Conservation (phyloP, 306 rosid species). For the Benincasa hispida region DNA sequence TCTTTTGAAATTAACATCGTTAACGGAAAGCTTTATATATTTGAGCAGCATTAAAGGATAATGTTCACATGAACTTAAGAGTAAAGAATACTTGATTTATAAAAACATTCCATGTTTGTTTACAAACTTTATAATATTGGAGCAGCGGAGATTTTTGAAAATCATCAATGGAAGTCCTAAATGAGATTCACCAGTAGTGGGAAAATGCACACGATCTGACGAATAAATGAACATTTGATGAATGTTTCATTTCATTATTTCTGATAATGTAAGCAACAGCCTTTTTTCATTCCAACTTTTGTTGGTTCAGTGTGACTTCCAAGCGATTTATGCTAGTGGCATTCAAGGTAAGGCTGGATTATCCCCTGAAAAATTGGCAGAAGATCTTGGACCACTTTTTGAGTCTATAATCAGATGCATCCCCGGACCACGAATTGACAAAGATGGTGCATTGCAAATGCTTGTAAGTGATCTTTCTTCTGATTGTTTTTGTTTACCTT, state of each 20-base stretch:
- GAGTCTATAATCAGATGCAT: conserved; percentile 94
- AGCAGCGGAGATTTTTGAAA: not conserved
- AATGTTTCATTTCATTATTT: not conserved
- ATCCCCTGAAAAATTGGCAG: conserved; percentile 75
- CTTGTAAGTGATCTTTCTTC: conserved; percentile 51
- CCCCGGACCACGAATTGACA: conserved; percentile 89
- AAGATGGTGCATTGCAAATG: conserved; percentile 94
- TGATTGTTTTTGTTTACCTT: not conserved
- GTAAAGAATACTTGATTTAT: not conserved
- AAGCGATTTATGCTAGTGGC: conserved; percentile 95
- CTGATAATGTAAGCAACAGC: not conserved
- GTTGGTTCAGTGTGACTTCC: conserved; percentile 75
- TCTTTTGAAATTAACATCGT: not conserved
- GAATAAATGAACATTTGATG: not conserved
- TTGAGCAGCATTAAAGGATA: not conserved
- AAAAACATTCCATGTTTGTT: not conserved
- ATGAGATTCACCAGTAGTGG: not conserved
- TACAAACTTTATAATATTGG: not conserved
- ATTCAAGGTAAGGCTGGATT: conserved; percentile 91
- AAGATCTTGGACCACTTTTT: conserved; percentile 95
- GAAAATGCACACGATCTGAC: not conserved
- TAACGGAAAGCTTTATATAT: not conserved
- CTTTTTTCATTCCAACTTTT: conserved; percentile 3
- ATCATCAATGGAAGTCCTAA: not conserved
- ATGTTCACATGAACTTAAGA: not conserved